Percentiles rank a stretch among this genome's conserved stretches.
phyloP scores from a whole-genome alignment of 139 green algal genomes.

The Volvox africanus region DNA sequence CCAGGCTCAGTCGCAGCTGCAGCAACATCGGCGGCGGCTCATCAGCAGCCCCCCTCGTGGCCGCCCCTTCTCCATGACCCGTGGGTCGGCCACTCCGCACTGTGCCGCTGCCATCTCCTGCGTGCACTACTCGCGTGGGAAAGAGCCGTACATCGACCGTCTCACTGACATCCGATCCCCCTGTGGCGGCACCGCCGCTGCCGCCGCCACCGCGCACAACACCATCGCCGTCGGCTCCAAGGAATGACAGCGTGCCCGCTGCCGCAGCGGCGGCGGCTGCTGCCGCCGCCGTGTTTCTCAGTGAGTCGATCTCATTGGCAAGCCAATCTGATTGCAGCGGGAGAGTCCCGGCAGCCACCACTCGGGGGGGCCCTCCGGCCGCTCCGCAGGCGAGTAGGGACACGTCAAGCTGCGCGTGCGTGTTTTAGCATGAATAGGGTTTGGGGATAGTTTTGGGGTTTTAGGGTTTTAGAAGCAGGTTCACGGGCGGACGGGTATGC shows the following conservation, averaged over 20 bases:
- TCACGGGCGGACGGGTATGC: too few relatives aligned
- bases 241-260: neutral
- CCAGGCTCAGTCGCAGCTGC: conserved; percentile 43
- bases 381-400: conserved; percentile 59
- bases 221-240: conserved; percentile 1
- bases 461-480: too few relatives aligned
- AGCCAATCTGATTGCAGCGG: conserved; percentile 58
- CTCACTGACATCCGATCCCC: neutral
- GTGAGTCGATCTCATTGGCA: conserved; percentile 40
- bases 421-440: too few relatives aligned
- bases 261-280: neutral
- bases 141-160: conserved; percentile 16
- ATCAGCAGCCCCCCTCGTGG: neutral
- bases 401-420: conserved; percentile 38
- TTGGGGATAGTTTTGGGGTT: too few relatives aligned
- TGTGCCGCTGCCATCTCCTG: too few relatives aligned
- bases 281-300: conserved; percentile 36
- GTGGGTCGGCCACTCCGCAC: too few relatives aligned
- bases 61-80: neutral
- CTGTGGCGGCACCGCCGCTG: neutral
- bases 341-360: conserved; percentile 49
- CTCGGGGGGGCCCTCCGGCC: conserved; percentile 43
- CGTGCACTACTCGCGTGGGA: neutral
- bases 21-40: neutral
- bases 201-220: neutral